These are phyloP conservation scores for Lipomyces yamanashiensis DNA, from an alignment of 805 yeast species.

Conservation along the genomic window DNA sequence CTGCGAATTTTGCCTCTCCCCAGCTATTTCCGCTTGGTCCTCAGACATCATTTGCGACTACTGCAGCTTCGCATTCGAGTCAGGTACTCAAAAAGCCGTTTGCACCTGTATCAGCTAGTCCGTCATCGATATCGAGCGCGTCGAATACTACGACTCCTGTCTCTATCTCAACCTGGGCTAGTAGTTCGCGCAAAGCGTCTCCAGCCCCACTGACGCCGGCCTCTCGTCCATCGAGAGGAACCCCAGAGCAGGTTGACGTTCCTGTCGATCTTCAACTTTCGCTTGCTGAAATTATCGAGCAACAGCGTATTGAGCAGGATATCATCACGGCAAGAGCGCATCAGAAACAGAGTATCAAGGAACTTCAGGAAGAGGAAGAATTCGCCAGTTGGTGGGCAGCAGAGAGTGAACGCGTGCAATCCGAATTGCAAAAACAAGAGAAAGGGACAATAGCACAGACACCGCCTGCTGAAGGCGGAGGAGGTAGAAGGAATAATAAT, in stretches of 20 bases:
- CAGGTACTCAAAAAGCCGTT: not conserved
- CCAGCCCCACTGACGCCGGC: not conserved
- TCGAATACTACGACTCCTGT: not conserved
- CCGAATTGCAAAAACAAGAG: conserved; percentile 27
- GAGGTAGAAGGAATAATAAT: not conserved
- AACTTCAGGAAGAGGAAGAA: conserved; percentile 78
- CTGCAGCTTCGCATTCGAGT: conserved; percentile 28
- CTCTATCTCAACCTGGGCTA: not conserved
- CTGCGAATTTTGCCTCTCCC: conserved; percentile 1
- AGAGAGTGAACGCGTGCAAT: conserved; percentile 56
- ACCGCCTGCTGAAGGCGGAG: not conserved
- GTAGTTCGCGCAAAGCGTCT: not conserved
- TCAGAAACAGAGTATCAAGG: conserved; percentile 57
- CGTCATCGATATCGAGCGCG: not conserved
- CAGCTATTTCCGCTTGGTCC: conserved; percentile 27
- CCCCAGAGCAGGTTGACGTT: not conserved
- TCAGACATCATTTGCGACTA: conserved; percentile 36
- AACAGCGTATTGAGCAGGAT: conserved; percentile 50
- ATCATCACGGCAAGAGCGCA: conserved; percentile 44
- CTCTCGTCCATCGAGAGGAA: not conserved
- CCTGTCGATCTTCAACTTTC: conserved; percentile 23
- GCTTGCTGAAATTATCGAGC: conserved; percentile 39
- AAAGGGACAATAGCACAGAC: not conserved
- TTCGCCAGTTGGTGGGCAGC: conserved; percentile 88
- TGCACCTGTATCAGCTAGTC: not conserved